phyloP scores from a whole-genome alignment of 495 filamentous ascomycete genomes.

The Aspergillus steynii region DNA sequence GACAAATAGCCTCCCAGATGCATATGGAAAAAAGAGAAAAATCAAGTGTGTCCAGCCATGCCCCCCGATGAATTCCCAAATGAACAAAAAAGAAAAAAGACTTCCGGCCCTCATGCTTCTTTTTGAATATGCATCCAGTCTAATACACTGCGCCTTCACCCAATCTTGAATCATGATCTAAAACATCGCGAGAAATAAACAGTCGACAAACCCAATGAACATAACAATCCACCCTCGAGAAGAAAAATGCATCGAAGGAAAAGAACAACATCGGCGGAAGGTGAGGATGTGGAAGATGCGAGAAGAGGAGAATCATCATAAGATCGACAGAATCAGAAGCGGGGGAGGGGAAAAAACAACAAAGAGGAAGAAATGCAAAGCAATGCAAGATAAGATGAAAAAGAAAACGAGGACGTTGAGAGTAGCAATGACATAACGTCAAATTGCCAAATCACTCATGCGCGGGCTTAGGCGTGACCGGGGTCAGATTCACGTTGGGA shows the following conservation, averaged over 20 bases:
- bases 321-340: constrained; percentile 14
- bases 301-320: constrained; percentile 13
- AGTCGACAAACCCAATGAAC: constrained; percentile 16
- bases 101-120: constrained; percentile 25
- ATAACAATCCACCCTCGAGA: constrained; percentile 1
- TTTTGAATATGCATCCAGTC: constrained; percentile 27
- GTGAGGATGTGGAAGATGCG: constrained; percentile 10
- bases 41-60: constrained; percentile 2
- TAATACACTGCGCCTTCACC: constrained; percentile 28
- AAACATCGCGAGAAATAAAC: constrained; percentile 15
- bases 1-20: constrained; percentile 45
- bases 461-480: constrained; percentile 13
- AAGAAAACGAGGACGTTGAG: constrained; percentile 14
- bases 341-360: constrained; percentile 12
- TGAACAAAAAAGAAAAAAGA: constrained; percentile 14
- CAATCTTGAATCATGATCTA: constrained; percentile 29
- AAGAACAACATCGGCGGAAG: neutral
- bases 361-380: constrained; percentile 16
- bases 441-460: constrained; percentile 10
- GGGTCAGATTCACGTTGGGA: constrained; percentile 27
- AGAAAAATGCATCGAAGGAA: constrained; percentile 5
- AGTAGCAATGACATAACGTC: constrained; percentile 17
- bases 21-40: constrained; percentile 27
- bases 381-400: constrained; percentile 18
- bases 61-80: neutral